A percentile compares a stretch with the other conserved stretches of the same genome.
These are phyloP conservation scores for Talaromyces pinophilus DNA, from an alignment of 2,329 filamentous ascomycete species.

Conservation along the genomic window DNA sequence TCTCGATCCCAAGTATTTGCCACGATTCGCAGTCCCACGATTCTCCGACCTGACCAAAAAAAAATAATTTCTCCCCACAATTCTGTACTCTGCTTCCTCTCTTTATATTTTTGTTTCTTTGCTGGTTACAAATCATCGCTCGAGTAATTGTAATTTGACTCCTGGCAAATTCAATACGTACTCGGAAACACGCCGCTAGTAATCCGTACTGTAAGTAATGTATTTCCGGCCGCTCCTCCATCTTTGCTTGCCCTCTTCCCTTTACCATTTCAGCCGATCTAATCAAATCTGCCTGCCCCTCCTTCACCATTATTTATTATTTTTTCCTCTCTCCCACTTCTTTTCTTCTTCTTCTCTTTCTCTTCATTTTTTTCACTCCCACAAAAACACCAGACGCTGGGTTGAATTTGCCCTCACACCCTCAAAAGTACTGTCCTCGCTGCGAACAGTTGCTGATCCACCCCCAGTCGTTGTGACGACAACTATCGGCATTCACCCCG, in stretches of 20 bases:
- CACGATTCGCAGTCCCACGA: slow-evolving; percentile 9
- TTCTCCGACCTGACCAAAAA: not conserved
- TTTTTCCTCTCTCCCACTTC: not conserved
- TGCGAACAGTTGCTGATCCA: slow-evolving; percentile 23
- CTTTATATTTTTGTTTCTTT: not conserved
- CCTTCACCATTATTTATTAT: slow-evolving; percentile 19
- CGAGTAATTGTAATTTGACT: slow-evolving; percentile 1
- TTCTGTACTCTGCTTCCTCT: not conserved
- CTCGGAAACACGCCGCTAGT: slow-evolving; percentile 7
- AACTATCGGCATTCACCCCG: slow-evolving; percentile 21
- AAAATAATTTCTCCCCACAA: slow-evolving; percentile 4
- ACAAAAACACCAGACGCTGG: slow-evolving; percentile 21
- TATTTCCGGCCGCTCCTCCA: slow-evolving; percentile 9
- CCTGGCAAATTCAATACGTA: not conserved
- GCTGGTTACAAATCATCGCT: not conserved
- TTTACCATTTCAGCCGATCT: slow-evolving; percentile 16
- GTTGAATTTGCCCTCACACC: slow-evolving; percentile 4
- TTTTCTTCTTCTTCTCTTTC: slow-evolving; percentile 6
- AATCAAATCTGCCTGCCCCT: slow-evolving; percentile 16
- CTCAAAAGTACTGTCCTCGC: slow-evolving; percentile 8
- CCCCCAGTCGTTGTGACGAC: slow-evolving; percentile 25
- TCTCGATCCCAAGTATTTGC: slow-evolving; percentile 10
- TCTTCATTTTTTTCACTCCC: slow-evolving; percentile 7
- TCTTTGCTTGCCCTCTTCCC: not conserved
- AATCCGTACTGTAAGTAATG: slow-evolving; percentile 8